These are phyloP conservation scores for Ceratobasidium sp. DNA, from an alignment of 1,284 basidiomycete species.

Conservation along the genomic window DNA sequence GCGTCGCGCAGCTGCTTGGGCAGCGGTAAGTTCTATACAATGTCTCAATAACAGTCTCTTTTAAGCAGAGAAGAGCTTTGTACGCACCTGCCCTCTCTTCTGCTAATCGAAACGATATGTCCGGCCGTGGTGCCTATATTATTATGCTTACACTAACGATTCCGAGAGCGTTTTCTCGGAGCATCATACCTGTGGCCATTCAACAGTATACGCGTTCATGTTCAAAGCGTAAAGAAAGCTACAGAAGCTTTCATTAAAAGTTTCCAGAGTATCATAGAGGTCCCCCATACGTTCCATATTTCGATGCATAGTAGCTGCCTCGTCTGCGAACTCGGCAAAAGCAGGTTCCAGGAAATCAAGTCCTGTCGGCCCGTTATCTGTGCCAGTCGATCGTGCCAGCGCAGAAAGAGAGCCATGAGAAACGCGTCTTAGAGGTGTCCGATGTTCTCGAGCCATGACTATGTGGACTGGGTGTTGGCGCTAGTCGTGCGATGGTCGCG, in stretches of 20 bases:
- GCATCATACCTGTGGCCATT: conserved; percentile 84
- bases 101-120: conserved; percentile 71
- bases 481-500: not conserved
- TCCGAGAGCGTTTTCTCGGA: conserved; percentile 2
- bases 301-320: conserved; percentile 81
- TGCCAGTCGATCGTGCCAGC: conserved; percentile 74
- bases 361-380: conserved; percentile 76
- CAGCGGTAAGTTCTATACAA: conserved; percentile 57
- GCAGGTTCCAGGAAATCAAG: conserved; percentile 89
- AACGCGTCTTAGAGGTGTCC: conserved; percentile 87
- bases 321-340: conserved; percentile 87
- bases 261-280: conserved; percentile 80
- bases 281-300: conserved; percentile 80
- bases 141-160: too few relatives aligned
- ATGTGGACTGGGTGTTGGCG: too few relatives aligned
- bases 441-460: conserved; percentile 56
- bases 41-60: conserved; percentile 51
- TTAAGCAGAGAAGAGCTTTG: not conserved
- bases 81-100: conserved; percentile 70
- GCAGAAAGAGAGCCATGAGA: conserved; percentile 92
- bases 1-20: conserved; percentile 55
- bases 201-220: conserved; percentile 93
- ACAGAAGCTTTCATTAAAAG: conserved; percentile 94
- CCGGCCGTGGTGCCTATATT: conserved; percentile 56
- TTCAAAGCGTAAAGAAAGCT: conserved; percentile 92